These are phyloP conservation scores for Diutina mesorugosa DNA, from an alignment of 1,139 yeast species.

Conservation along the genomic window DNA sequence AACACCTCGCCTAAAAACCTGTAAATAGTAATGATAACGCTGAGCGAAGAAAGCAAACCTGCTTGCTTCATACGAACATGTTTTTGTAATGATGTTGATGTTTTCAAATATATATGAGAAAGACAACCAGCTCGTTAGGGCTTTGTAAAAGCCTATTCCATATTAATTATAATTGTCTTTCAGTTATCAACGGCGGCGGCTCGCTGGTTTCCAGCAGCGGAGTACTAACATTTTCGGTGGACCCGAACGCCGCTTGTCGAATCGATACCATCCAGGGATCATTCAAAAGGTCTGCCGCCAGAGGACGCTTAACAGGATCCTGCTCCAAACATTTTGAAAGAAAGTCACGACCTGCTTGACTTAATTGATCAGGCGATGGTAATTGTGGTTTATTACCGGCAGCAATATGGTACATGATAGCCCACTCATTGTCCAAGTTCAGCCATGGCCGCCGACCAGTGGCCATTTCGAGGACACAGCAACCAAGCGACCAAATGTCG, in stretches of 20 bases:
- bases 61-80: neutral
- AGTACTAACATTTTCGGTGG: constrained; percentile 22
- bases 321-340: constrained; percentile 68
- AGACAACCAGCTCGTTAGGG: too few relatives aligned
- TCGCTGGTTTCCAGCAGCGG: constrained; percentile 22
- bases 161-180: neutral
- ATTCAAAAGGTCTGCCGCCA: constrained; percentile 71
- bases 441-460: constrained; percentile 85
- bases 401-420: constrained; percentile 96
- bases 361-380: constrained; percentile 68
- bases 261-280: constrained; percentile 88
- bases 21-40: neutral
- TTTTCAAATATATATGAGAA: too few relatives aligned
- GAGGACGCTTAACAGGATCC: constrained; percentile 68
- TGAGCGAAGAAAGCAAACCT: neutral
- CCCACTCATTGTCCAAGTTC: constrained; percentile 92
- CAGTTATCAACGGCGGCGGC: neutral
- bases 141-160: neutral
- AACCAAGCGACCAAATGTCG: constrained; percentile 79
- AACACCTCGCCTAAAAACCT: constrained; percentile 3
- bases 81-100: too few relatives aligned
- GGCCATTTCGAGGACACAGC: constrained; percentile 74
- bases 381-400: constrained; percentile 87
- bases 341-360: constrained; percentile 60
- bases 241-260: constrained; percentile 55